phyloP scores from a whole-genome alignment of 2,329 filamentous ascomycete species.

The Epichloe hybrida region DNA sequence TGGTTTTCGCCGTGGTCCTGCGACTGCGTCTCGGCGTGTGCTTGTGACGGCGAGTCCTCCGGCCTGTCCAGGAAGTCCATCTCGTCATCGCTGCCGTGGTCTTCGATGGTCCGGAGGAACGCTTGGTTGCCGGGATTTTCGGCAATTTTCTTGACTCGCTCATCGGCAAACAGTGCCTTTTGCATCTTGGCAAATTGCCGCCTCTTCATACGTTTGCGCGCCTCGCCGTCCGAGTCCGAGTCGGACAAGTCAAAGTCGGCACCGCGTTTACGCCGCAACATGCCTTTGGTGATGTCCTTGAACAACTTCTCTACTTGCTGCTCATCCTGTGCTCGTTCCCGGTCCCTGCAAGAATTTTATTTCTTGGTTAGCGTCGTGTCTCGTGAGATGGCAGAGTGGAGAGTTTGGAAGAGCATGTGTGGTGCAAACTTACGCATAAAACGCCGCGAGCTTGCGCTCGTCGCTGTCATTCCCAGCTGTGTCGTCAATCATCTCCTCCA shows the following conservation, averaged over 20 bases:
- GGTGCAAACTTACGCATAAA: constrained; percentile 63
- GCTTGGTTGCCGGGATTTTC: constrained; percentile 80
- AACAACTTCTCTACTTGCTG: constrained; percentile 82
- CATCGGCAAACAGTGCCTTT: constrained; percentile 74
- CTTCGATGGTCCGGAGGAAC: constrained; percentile 82
- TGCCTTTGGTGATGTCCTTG: constrained; percentile 83
- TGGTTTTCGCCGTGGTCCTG: constrained; percentile 16
- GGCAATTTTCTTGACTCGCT: constrained; percentile 81
- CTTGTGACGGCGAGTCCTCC: constrained; percentile 15
- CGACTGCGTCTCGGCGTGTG: constrained; percentile 20
- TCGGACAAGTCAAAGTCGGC: constrained; percentile 78
- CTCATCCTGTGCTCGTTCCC: constrained; percentile 67
- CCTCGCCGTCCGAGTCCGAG: constrained; percentile 75
- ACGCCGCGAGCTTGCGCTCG: constrained; percentile 68
- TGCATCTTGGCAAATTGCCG: constrained; percentile 85
- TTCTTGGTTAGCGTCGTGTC: not conserved
- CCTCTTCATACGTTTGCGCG: constrained; percentile 66
- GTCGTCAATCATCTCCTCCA: constrained; percentile 86
- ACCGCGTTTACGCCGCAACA: constrained; percentile 70
- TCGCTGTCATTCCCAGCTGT: constrained; percentile 63
- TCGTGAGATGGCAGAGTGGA: too few relatives aligned
- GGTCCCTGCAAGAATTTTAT: constrained; percentile 42
- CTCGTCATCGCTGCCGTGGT: constrained; percentile 62
- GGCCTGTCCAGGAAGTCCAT: constrained; percentile 55
- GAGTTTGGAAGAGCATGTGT: not conserved